Base-by-base conservation (phyloP, 2,329 filamentous ascomycete genomes). In the Botrytis fabae region DNA sequence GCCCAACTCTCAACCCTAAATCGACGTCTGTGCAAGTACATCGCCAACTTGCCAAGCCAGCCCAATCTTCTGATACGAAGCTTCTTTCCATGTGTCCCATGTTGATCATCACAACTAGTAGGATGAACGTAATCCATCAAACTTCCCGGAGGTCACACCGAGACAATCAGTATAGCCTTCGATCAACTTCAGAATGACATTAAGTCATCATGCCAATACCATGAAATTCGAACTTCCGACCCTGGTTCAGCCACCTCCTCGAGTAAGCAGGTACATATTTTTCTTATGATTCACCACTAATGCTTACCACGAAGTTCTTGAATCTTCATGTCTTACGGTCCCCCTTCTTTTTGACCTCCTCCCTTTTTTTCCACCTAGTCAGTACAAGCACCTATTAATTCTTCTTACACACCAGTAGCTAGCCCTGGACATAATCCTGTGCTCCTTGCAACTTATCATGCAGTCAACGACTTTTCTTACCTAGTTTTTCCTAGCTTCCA, bases 1-100 rank as follows among this genome's bases (percentile, higher is more conserved):
- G 46, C 46, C 32, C 8, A n/a, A 25, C 74, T 64, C 68, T 66
- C 73, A 76, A 78, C 73, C 75, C 74, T 75, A 78, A 75, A 54
- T 75, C 74, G 76, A 78, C 77, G 77, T 79, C 78, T 75, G 78
- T 78, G 77, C 75, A 75, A 75, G 70, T 69, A 28, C 16, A 54
- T 54, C 25, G 25, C 35, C 16, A 54, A 51, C 38, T 62, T 57
- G 32, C 51, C 42, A 32, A 57, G 65, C 7, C 28, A 28, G 28
- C 40, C 16, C 68, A 62, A 46, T 44, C 48, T 61, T 69, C 40
- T 70, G 69, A 70, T 70, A 70, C 68, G 40, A 71, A 60, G 57
- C 40, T 70, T 70, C 54, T 61, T 35, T 35, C 7, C 28, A 22
- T 46, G n/a, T 44, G 60, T 35, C 16, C 40, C 10, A n/a, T 70